Conservation (phyloP, 805 yeast species). For the Candida maesae region DNA sequence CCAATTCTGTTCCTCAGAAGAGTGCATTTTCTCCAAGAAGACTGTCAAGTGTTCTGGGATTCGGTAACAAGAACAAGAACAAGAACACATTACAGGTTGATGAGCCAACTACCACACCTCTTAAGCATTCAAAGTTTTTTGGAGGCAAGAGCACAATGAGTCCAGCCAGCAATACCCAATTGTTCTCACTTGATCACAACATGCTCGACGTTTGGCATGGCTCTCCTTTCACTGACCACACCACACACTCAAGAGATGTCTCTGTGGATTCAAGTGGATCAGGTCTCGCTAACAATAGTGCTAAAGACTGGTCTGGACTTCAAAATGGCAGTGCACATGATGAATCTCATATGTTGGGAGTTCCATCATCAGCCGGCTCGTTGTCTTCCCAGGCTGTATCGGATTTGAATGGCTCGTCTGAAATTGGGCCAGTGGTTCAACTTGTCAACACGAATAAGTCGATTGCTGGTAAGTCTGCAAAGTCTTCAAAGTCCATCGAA, state of each 20-base stretch:
- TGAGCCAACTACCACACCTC: neutral
- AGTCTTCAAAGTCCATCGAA: slow-evolving; percentile 18
- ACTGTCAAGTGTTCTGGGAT: slow-evolving; percentile 28
- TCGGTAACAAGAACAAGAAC: slow-evolving; percentile 23
- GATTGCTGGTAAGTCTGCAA: slow-evolving; percentile 10
- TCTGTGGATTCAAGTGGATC: slow-evolving; percentile 18
- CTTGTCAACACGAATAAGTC: slow-evolving; percentile 22
- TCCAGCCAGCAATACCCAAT: neutral
- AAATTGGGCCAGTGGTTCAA: slow-evolving; percentile 15
- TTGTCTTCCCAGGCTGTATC: slow-evolving; percentile 14
- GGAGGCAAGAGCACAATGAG: slow-evolving; percentile 5
- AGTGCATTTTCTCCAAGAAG: slow-evolving; percentile 29
- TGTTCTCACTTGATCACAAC: slow-evolving; percentile 8
- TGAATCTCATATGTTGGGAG: neutral
- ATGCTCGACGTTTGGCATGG: slow-evolving; percentile 20
- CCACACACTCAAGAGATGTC: slow-evolving; percentile 13
- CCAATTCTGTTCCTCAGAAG: slow-evolving; percentile 4
- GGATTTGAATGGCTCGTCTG: slow-evolving; percentile 4
- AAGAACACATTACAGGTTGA: slow-evolving; percentile 2
- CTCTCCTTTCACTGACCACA: slow-evolving; percentile 4
- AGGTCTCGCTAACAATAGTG: slow-evolving; percentile 19
- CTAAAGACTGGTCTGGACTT: slow-evolving; percentile 19
- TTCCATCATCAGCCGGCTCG: slow-evolving; percentile 14
- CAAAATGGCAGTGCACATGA: too few species aligned
- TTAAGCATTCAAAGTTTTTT: slow-evolving; percentile 26